A percentile compares a stretch with the other conserved stretches of the same genome.
Conservation (phyloP, 768 basidiomycete species). For the Podaxis carcinomalis region DNA sequence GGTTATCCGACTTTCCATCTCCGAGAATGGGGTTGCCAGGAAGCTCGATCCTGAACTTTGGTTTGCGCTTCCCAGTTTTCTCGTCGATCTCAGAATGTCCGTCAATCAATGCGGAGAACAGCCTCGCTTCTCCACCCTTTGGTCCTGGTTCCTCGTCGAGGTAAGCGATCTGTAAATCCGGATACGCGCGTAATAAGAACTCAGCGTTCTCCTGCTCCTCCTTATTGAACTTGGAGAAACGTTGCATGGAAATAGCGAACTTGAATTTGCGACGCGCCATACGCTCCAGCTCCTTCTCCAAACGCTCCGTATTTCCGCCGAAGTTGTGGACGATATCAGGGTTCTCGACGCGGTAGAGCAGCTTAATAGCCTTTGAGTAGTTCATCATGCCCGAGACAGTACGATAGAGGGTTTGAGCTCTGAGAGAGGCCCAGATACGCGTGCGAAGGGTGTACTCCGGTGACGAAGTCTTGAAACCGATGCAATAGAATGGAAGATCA, state of each 20-base stretch:
- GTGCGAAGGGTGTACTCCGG: slow-evolving; percentile 99
- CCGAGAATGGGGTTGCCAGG: slow-evolving; percentile 99
- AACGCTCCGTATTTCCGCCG: slow-evolving; percentile 92
- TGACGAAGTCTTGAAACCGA: slow-evolving; percentile 98
- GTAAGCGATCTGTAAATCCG: slow-evolving; percentile 97
- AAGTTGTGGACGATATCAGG: slow-evolving; percentile 96
- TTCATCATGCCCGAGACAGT: slow-evolving; percentile 99
- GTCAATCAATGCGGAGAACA: slow-evolving; percentile 94
- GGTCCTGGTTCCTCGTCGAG: slow-evolving; percentile 93
- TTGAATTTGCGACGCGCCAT: slow-evolving; percentile 99
- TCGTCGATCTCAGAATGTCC: slow-evolving; percentile 96
- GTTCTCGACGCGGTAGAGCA: slow-evolving; percentile 97
- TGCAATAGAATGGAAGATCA: slow-evolving; percentile 98
- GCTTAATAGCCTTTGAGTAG: slow-evolving; percentile 99
- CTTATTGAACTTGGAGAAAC: slow-evolving; percentile 98
- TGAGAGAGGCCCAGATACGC: slow-evolving; percentile 98
- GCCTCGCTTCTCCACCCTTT: slow-evolving; percentile 80
- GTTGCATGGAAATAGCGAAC: slow-evolving; percentile 97
- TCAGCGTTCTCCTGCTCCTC: slow-evolving; percentile 99
- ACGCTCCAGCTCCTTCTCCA: slow-evolving; percentile 93
- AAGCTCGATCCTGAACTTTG: slow-evolving; percentile 96
- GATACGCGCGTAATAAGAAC: slow-evolving; percentile 95
- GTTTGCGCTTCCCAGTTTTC: slow-evolving; percentile 81
- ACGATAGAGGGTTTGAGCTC: slow-evolving; percentile 96
- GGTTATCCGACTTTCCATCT: slow-evolving; percentile 99